A percentile compares a stretch with the other conserved stretches of the same genome.
Evolutionary conservation across 164 flowering plant genomes (phyloP).

Genomic region (Vitis riparia): DNA sequence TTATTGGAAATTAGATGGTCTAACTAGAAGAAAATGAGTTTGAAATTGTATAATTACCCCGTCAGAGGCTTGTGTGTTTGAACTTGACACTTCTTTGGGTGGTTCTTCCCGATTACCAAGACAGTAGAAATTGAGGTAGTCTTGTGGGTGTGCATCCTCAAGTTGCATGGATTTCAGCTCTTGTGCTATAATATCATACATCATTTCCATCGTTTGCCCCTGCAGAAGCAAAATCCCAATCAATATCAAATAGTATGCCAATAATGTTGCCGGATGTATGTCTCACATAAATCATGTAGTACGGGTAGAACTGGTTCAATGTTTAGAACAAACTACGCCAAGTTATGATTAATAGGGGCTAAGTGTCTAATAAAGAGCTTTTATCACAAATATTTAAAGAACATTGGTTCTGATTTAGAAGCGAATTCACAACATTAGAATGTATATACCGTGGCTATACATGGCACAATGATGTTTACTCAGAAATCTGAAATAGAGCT

Average conservation of each 20-base stretch:
- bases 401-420: too few species aligned
- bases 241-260: neutral
- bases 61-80: conserved; percentile 12
- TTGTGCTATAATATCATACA: conserved; percentile 55
- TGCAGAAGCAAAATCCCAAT: conserved; percentile 22
- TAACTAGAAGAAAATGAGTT: neutral
- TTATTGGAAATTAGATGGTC: neutral
- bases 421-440: neutral
- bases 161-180: conserved; percentile 41
- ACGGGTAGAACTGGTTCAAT: too few species aligned
- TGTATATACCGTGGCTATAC: too few species aligned
- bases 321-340: neutral
- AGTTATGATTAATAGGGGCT: neutral
- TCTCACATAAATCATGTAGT: too few species aligned
- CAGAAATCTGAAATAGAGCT: too few species aligned
- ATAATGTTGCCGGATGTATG: too few species aligned
- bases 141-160: conserved; percentile 46
- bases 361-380: too few species aligned
- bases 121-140: conserved; percentile 71
- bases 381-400: too few species aligned
- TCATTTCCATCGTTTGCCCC: conserved; percentile 78
- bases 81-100: conserved; percentile 14
- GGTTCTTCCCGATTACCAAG: conserved; percentile 61
- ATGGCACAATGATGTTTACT: too few species aligned
- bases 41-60: conserved; percentile 22